phyloP scores from a whole-genome alignment of 2,329 filamentous ascomycete genomes.

The Coleophoma crateriformis region DNA sequence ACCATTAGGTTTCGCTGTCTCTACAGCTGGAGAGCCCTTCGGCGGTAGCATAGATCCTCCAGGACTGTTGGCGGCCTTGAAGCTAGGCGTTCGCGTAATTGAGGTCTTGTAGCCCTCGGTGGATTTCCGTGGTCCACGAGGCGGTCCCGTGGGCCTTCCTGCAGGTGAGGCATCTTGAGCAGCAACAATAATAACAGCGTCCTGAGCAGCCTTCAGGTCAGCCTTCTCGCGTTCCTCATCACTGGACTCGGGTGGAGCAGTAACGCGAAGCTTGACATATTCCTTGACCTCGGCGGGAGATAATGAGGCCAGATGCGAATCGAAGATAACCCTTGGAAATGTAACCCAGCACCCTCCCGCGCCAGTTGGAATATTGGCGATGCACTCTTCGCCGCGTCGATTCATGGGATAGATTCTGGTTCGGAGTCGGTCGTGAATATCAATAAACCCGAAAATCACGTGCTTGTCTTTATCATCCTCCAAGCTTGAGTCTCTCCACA shows the following conservation, averaged over 20 bases:
- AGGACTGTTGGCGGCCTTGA: slow-evolving; percentile 20
- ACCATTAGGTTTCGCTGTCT: slow-evolving; percentile 15
- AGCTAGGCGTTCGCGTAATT: slow-evolving; percentile 14
- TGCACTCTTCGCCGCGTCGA: slow-evolving; percentile 37
- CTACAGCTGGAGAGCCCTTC: slow-evolving; percentile 15
- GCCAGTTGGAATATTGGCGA: slow-evolving; percentile 45
- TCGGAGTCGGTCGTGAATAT: slow-evolving; percentile 53
- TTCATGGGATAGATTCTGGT: slow-evolving; percentile 50
- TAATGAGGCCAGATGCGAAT: slow-evolving; percentile 47
- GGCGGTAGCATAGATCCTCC: slow-evolving; percentile 12
- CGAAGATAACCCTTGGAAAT: slow-evolving; percentile 55
- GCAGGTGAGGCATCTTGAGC: slow-evolving; percentile 13
- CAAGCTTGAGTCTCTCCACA: slow-evolving; percentile 54
- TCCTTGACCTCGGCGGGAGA: slow-evolving; percentile 56
- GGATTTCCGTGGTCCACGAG: slow-evolving; percentile 17
- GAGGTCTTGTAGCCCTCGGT: slow-evolving; percentile 6
- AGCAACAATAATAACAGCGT: slow-evolving; percentile 17
- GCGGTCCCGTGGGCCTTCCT: slow-evolving; percentile 12
- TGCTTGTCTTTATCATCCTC: slow-evolving; percentile 46
- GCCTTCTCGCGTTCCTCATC: slow-evolving; percentile 14
- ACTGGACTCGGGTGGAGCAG: slow-evolving; percentile 19
- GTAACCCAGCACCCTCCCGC: slow-evolving; percentile 61
- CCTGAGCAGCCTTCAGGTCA: slow-evolving; percentile 16
- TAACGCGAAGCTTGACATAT: slow-evolving; percentile 50
- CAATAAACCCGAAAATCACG: slow-evolving; percentile 57